Percentiles rank a stretch among this genome's conserved stretches.
These are phyloP conservation scores for Platanus orientalis DNA, from an alignment of 164 flowering plant species.

Conservation along the genomic window DNA sequence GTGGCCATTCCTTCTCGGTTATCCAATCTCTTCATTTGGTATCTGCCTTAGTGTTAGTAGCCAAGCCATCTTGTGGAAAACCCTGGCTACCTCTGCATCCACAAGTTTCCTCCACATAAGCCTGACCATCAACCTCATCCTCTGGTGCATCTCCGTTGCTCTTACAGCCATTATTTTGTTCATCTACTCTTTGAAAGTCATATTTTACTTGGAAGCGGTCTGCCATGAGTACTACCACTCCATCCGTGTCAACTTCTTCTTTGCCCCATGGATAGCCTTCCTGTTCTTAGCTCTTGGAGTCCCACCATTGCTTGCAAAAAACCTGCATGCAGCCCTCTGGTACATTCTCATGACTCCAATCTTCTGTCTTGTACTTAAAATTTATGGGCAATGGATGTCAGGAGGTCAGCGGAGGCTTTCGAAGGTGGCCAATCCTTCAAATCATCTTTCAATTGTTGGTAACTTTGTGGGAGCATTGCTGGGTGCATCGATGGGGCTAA, in stretches of 20 bases:
- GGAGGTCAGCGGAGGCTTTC: slow-evolving; percentile 80
- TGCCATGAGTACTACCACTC: slow-evolving; percentile 86
- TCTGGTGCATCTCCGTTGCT: slow-evolving; percentile 72
- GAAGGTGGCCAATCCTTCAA: slow-evolving; percentile 82
- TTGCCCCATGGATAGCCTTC: slow-evolving; percentile 78
- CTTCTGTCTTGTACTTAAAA: slow-evolving; percentile 64
- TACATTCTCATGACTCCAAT: slow-evolving; percentile 75
- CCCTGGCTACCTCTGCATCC: slow-evolving; percentile 56
- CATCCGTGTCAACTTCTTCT: slow-evolving; percentile 85
- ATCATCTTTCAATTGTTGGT: slow-evolving; percentile 78
- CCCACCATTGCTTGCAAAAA: slow-evolving; percentile 40
- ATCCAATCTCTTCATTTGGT: slow-evolving; percentile 77
- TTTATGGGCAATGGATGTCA: slow-evolving; percentile 98
- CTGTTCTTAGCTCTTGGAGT: slow-evolving; percentile 61
- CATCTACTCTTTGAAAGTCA: slow-evolving; percentile 51
- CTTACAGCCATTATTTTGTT: slow-evolving; percentile 28
- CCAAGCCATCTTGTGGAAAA: slow-evolving; percentile 91
- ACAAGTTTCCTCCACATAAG: slow-evolving; percentile 61
- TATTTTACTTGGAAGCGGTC: slow-evolving; percentile 81
- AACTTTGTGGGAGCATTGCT: slow-evolving; percentile 81
- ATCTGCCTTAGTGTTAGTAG: slow-evolving; percentile 85
- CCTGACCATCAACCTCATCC: slow-evolving; percentile 41
- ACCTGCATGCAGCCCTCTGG: slow-evolving; percentile 51
- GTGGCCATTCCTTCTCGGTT: slow-evolving; percentile 94
- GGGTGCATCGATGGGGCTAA: slow-evolving; percentile 82